These are phyloP conservation scores for Gossypium bickii DNA, from an alignment of 345 rosid species.

Conservation along the genomic window DNA sequence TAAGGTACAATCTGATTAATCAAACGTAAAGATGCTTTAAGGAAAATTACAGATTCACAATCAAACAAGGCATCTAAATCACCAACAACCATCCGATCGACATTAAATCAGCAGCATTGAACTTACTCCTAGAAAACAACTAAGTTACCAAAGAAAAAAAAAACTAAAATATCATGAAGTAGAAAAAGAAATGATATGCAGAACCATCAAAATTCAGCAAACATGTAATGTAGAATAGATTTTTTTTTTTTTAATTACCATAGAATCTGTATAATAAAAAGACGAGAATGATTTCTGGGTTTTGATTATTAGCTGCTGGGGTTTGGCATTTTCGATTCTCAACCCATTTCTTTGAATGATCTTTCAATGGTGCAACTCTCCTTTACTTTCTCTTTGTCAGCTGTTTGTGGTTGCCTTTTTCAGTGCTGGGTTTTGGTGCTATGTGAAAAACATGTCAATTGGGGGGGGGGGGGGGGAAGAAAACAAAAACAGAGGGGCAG, in stretches of 20 bases:
- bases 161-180: background rate
- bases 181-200: background rate
- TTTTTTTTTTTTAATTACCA: slow-evolving; percentile 11
- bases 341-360: slow-evolving; percentile 36
- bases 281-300: background rate
- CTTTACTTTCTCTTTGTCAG: background rate
- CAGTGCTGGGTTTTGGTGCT: slow-evolving; percentile 18
- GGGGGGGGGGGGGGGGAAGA: background rate
- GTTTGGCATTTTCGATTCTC: slow-evolving; percentile 6
- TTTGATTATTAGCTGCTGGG: background rate
- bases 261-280: background rate
- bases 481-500: background rate
- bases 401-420: slow-evolving; percentile 26
- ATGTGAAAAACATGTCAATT: slow-evolving; percentile 15
- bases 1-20: slow-evolving; percentile 8
- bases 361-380: slow-evolving; percentile 12
- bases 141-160: background rate
- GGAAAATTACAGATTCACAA: slow-evolving; percentile 11
- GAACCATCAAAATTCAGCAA: background rate
- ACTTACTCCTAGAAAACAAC: background rate
- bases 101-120: background rate
- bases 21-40: background rate
- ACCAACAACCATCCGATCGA: slow-evolving; percentile 11
- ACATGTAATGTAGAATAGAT: background rate
- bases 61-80: background rate